Base-by-base conservation (phyloP, 768 basidiomycete genomes). In the Kwoniella pini region DNA sequence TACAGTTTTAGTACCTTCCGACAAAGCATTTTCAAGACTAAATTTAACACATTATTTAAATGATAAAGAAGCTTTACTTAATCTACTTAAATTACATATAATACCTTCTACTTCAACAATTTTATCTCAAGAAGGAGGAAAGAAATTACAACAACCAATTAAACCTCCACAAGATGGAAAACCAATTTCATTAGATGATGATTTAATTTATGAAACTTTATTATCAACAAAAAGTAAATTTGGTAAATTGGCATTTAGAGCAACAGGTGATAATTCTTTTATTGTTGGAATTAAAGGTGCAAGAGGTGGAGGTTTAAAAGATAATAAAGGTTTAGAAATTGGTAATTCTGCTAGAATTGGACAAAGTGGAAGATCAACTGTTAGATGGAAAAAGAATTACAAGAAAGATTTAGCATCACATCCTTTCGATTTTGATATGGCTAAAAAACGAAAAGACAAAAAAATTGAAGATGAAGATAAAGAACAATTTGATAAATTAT, bases 1-100 rank as follows among this genome's bases (percentile, higher is more conserved):
- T 87, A 95, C 92, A 1, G 78, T 99, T 3, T 82, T 99, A 21
- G 93, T 90, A 67, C 96, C 96, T 2, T 85, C 86, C 5, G 96
- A 99, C 71, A 87, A 88, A 59, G 93, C 95, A 0, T 96, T 98
- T 83, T 88, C 91, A 74, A 80, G 84, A 21, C 80, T 88, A 77
- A 94, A 98, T 80, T 78, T 98, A 58, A 92, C 92, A 0, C 57
- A 65, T 22, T 79, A 79, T 63, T 64, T 75, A 17, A 48, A 70
- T 22, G 68, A 77, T 55, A 63, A 56, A 1, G 68, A 72, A 2
- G 72, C 71, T 0, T 68, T 81, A 5, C 49, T 75, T 27, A 68
- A 74, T 1, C 68, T 81, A 9, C 62, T 81, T 39, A 75, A 75
- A 61, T 68, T 80, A n/a, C 80, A 81, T 52, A 76, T 81, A 60